Evolutionary conservation across 73 alveolate genomes (phyloP).

Genomic region (Uronychia binucleata): DNA sequence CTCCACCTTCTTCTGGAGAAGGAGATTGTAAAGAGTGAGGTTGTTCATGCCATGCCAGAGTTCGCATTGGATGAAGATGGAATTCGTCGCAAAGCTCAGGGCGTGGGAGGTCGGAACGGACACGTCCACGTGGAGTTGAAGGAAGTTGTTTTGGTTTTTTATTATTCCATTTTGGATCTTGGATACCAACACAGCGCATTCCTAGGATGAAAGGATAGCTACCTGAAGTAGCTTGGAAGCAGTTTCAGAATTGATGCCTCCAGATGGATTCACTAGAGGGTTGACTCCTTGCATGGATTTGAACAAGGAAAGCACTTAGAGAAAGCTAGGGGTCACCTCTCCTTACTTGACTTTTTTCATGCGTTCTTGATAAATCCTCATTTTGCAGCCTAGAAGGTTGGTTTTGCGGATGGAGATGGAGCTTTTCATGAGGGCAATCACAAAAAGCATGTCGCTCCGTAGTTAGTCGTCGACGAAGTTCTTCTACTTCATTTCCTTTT

Average conservation of each 20-base stretch:
- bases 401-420: background rate
- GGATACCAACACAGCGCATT: background rate
- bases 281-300: background rate
- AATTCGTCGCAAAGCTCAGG: background rate
- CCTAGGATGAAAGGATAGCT: background rate
- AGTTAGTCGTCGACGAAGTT: background rate
- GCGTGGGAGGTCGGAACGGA: background rate
- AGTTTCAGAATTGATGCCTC: background rate
- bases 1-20: conserved; percentile 1
- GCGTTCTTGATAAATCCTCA: conserved; percentile 5
- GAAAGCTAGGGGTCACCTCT: background rate
- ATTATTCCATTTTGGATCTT: background rate
- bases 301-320: background rate
- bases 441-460: background rate
- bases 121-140: background rate
- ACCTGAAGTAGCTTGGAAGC: background rate
- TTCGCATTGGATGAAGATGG: background rate
- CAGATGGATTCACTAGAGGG: background rate
- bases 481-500: background rate
- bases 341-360: background rate
- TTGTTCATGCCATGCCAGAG: conserved; percentile 11
- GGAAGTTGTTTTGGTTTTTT: background rate
- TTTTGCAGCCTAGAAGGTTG: background rate
- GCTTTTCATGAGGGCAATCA: background rate
- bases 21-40: background rate